A percentile compares a stretch with the other conserved stretches of the same genome.
Evolutionary conservation across 176 grass and related monocot species (phyloP).

Genomic region (Leersia perrieri): DNA sequence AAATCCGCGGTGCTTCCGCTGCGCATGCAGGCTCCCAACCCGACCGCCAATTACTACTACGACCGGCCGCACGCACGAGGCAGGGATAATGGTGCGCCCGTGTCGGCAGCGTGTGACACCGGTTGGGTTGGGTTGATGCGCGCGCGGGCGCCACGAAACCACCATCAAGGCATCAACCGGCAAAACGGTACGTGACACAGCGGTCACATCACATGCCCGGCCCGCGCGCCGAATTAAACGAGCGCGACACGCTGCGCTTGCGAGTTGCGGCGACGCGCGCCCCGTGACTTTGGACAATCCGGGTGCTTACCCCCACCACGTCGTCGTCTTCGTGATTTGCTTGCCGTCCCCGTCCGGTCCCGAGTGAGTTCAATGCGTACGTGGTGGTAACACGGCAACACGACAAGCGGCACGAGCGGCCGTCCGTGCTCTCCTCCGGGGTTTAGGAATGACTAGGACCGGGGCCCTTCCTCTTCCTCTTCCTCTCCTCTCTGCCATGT

Average conservation of each 20-base stretch:
- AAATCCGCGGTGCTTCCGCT: not conserved
- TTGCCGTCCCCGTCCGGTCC: not conserved
- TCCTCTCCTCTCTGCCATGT: too few species aligned
- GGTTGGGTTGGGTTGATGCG: too few species aligned
- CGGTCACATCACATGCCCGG: constrained; percentile 31
- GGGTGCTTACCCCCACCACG: not conserved
- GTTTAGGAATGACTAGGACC: too few species aligned
- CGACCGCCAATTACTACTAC: not conserved
- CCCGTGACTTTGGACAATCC: not conserved
- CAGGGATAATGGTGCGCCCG: too few species aligned
- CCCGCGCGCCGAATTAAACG: constrained; percentile 2
- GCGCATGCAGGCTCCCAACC: not conserved
- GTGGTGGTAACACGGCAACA: not conserved
- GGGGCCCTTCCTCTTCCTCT: too few species aligned
- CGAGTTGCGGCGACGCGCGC: not conserved
- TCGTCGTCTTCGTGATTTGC: not conserved
- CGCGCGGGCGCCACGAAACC: too few species aligned
- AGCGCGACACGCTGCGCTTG: not conserved
- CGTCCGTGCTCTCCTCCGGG: too few species aligned
- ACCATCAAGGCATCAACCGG: too few species aligned
- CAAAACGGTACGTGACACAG: not conserved
- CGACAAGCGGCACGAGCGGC: not conserved
- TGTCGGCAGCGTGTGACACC: too few species aligned
- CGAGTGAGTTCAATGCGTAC: not conserved
- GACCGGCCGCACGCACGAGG: not conserved